Conservation (phyloP, 1,139 yeast genomes). For the Saccharomyces pastorianus region DNA sequence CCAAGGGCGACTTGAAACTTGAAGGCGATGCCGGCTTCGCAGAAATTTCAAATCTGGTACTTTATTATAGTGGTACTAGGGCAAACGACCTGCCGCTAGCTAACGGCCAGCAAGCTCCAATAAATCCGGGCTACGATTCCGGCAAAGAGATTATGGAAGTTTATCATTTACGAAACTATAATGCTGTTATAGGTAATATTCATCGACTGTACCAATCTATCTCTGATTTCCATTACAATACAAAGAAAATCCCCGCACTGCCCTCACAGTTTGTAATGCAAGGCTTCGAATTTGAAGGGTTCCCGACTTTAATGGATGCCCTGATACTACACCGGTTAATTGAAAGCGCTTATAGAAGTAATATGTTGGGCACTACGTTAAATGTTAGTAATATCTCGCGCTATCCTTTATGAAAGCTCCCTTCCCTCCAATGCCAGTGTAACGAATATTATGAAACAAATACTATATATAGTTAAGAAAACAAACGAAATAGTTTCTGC, state of each 20-base stretch:
- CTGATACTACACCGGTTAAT: conserved; percentile 20
- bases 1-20: conserved; percentile 27
- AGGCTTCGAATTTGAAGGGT: conserved; percentile 24
- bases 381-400: conserved; percentile 16
- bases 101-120: conserved; percentile 3
- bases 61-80: conserved; percentile 25
- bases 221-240: conserved; percentile 24
- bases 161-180: conserved; percentile 26
- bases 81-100: conserved; percentile 11
- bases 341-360: conserved; percentile 22
- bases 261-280: conserved; percentile 20
- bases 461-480: not conserved
- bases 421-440: not conserved
- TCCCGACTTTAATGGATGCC: conserved; percentile 27
- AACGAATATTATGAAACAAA: not conserved
- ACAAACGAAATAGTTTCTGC: not conserved
- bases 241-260: conserved; percentile 16
- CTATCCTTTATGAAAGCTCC: conserved; percentile 6
- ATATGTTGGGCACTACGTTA: conserved; percentile 16
- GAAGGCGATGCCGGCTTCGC: conserved; percentile 30
- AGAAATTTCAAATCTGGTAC: conserved; percentile 24
- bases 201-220: conserved; percentile 26
- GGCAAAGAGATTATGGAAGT: conserved; percentile 25
- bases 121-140: conserved; percentile 10
- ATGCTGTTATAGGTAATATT: conserved; percentile 25